Evolutionary conservation across 495 filamentous ascomycete genomes (phyloP).

Genomic region (Neurospora africana): DNA sequence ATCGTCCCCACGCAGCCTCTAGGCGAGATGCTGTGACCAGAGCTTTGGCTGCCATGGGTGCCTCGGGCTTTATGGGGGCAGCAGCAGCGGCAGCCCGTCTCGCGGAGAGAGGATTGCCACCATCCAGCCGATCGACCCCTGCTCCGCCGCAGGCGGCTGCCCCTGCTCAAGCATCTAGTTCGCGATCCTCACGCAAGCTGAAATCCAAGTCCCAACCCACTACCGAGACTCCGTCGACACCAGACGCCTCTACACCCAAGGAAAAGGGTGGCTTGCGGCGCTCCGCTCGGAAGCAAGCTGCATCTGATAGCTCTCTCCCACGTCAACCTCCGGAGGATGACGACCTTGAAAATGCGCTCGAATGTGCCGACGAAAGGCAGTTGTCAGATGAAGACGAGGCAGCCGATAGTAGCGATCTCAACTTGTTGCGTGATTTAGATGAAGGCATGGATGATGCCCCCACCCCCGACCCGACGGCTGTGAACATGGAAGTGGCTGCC

Average conservation of each 20-base stretch:
- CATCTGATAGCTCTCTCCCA: conserved; percentile 33
- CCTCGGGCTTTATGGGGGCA: conserved; percentile 46
- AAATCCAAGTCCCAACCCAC: conserved; percentile 35
- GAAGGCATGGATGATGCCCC: conserved; percentile 69
- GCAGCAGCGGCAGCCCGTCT: conserved; percentile 35
- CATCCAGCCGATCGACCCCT: conserved; percentile 14
- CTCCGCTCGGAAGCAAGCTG: conserved; percentile 44
- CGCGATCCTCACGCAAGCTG: conserved; percentile 32
- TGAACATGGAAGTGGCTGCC: conserved; percentile 85
- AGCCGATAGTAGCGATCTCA: conserved; percentile 58
- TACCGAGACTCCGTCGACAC: conserved; percentile 26
- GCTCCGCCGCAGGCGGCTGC: conserved; percentile 23
- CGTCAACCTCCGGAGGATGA: conserved; percentile 45
- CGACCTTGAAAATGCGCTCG: conserved; percentile 54
- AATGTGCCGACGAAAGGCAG: conserved; percentile 90
- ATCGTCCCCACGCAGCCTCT: conserved; percentile 57
- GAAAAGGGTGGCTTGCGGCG: conserved; percentile 45
- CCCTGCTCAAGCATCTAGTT: conserved; percentile 27
- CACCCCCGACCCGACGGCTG: conserved; percentile 67
- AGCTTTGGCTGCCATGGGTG: conserved; percentile 68
- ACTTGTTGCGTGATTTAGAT: conserved; percentile 84
- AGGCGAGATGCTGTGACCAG: conserved; percentile 58
- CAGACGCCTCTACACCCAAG: conserved; percentile 26
- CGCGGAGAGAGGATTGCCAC: conserved; percentile 28
- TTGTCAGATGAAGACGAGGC: conserved; percentile 67